Evolutionary conservation across 225 moss, liverwort and hornwort genomes (phyloP).

Genomic region (Climacium dendroides): DNA sequence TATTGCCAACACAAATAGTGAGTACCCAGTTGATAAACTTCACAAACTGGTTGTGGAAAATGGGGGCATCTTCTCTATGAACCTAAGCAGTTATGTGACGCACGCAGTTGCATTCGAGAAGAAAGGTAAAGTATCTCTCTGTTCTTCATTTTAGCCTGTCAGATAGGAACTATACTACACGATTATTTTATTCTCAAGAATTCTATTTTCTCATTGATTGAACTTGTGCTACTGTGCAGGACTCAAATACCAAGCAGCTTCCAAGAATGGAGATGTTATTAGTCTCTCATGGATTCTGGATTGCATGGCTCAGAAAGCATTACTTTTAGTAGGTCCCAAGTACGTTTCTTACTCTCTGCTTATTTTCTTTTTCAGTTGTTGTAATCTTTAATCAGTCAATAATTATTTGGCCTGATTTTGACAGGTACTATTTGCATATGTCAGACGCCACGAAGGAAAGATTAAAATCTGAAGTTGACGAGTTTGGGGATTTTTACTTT

Average conservation of each 20-base stretch:
- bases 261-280: constrained; percentile 66
- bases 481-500: constrained; percentile 75
- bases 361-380: background rate
- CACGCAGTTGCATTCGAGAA: constrained; percentile 66
- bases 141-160: background rate
- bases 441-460: constrained; percentile 67
- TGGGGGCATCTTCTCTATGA: constrained; percentile 87
- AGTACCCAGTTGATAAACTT: constrained; percentile 47
- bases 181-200: background rate
- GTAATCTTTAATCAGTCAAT: background rate
- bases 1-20: constrained; percentile 51
- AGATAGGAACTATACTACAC: background rate
- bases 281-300: constrained; percentile 69
- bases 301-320: constrained; percentile 40
- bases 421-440: constrained; percentile 82
- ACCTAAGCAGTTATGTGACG: constrained; percentile 54
- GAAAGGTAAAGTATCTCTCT: constrained; percentile 37
- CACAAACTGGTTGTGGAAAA: constrained; percentile 83
- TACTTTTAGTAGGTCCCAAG: constrained; percentile 73
- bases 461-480: constrained; percentile 64
- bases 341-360: constrained; percentile 5
- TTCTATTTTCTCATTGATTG: background rate
- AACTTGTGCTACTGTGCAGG: constrained; percentile 28
- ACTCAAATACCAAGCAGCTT: constrained; percentile 68
- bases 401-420: background rate